These are phyloP conservation scores for Zizania palustris DNA, from an alignment of 202 grass and related monocot species.

Conservation along the genomic window DNA sequence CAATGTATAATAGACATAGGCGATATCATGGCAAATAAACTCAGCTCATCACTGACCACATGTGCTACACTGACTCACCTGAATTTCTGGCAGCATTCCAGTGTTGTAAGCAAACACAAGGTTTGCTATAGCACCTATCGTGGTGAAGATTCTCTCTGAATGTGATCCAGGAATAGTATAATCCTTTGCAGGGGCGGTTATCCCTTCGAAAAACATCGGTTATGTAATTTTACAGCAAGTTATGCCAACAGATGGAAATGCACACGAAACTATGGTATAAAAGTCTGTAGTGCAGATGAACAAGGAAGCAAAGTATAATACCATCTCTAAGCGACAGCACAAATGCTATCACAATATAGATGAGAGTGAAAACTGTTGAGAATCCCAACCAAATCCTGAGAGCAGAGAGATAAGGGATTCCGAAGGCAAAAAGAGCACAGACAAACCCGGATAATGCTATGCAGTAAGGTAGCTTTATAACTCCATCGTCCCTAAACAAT, in stretches of 20 bases:
- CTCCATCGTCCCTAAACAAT: conserved; percentile 49
- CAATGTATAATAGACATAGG: background rate
- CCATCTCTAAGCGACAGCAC: conserved; percentile 56
- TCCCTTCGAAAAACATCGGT: conserved; percentile 38
- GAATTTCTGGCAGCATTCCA: conserved; percentile 81
- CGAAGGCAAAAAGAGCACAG: conserved; percentile 60
- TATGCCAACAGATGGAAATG: conserved; percentile 4
- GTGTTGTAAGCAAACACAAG: conserved; percentile 80
- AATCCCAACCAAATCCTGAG: conserved; percentile 69
- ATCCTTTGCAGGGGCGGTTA: conserved; percentile 43
- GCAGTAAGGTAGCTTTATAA: conserved; percentile 69
- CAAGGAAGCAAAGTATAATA: conserved; percentile 31
- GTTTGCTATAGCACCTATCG: conserved; percentile 62
- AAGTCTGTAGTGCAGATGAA: background rate
- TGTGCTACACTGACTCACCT: conserved; percentile 32
- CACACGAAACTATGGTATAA: background rate
- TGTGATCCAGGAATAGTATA: conserved; percentile 57
- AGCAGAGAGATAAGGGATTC: conserved; percentile 70
- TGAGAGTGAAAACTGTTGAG: conserved; percentile 63
- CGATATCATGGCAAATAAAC: background rate
- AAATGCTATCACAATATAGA: conserved; percentile 58
- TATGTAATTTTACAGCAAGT: background rate
- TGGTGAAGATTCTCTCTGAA: conserved; percentile 47
- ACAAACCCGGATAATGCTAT: conserved; percentile 56
- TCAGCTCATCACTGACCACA: background rate